Percentiles rank a stretch among this genome's conserved stretches.
Conservation (phyloP, 495 filamentous ascomycete genomes). For the Penicillium pancosmium region DNA sequence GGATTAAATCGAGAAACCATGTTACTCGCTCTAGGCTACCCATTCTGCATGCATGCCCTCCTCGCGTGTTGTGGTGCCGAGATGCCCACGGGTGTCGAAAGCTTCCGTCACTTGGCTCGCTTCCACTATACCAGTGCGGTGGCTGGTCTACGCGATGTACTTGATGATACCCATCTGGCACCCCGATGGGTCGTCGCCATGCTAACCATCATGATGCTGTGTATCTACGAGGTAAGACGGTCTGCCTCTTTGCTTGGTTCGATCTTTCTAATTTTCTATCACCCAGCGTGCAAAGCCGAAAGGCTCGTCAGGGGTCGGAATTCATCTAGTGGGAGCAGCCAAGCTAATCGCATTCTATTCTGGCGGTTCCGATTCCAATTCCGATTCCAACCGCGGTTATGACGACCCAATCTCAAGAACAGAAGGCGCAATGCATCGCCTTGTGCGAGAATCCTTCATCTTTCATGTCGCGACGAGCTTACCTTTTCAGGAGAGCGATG, state of each 20-base stretch:
- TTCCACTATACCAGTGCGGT: constrained; percentile 22
- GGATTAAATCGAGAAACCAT: constrained; percentile 16
- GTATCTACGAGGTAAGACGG: constrained; percentile 25
- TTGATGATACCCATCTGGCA: constrained; percentile 1
- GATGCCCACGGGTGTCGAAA: constrained; percentile 15
- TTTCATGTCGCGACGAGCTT: constrained; percentile 31
- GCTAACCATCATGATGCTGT: constrained; percentile 24
- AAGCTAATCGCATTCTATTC: constrained; percentile 20
- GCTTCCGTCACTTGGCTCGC: constrained; percentile 12
- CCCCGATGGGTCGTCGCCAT: constrained; percentile 14
- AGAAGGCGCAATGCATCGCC: constrained; percentile 16
- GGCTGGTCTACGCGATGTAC: constrained; percentile 10
- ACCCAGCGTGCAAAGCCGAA: constrained; percentile 20
- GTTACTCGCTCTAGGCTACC: constrained; percentile 10
- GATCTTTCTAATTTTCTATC: constrained; percentile 2
- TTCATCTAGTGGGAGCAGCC: constrained; percentile 26
- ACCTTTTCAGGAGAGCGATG: constrained; percentile 19
- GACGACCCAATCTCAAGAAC: background rate
- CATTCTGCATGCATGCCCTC: constrained; percentile 28
- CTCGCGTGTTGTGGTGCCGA: constrained; percentile 29
- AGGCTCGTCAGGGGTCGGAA: constrained; percentile 15
- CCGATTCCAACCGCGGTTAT: too few relatives aligned
- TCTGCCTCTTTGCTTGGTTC: background rate
- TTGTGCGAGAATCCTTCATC: constrained; percentile 28
- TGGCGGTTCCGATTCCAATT: background rate